phyloP scores from a whole-genome alignment of 441 rosid genomes.

The Erodium moschatum region DNA sequence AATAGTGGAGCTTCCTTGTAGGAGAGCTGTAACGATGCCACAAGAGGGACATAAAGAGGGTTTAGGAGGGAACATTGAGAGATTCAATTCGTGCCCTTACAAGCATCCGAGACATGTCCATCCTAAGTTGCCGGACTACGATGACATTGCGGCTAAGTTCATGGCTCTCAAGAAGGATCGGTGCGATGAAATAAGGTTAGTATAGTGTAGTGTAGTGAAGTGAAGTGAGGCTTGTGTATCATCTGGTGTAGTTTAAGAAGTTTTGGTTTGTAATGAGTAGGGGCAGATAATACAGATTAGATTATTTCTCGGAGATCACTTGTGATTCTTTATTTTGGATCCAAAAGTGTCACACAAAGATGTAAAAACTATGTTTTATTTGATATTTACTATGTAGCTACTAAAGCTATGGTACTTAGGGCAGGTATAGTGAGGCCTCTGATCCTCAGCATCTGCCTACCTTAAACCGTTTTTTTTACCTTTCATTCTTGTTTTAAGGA shows the following conservation, averaged over 20 bases:
- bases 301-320: too few relatives aligned
- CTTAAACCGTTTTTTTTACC: too few relatives aligned
- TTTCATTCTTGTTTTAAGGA: too few relatives aligned
- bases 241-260: neutral
- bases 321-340: too few relatives aligned
- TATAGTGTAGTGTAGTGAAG: neutral
- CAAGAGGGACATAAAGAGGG: constrained; percentile 34
- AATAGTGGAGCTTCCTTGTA: constrained; percentile 21
- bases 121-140: constrained; percentile 78
- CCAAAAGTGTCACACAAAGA: too few relatives aligned
- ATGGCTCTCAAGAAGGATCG: constrained; percentile 41
- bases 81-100: constrained; percentile 38
- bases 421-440: too few relatives aligned
- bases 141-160: constrained; percentile 58
- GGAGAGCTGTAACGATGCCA: constrained; percentile 50
- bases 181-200: neutral
- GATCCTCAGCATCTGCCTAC: too few relatives aligned
- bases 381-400: too few relatives aligned
- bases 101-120: constrained; percentile 54
- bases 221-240: too few relatives aligned
- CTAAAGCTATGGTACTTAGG: too few relatives aligned
- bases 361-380: too few relatives aligned
- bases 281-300: neutral
- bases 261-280: neutral
- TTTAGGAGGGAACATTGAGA: constrained; percentile 17